A percentile compares a stretch with the other conserved stretches of the same genome.
These are phyloP conservation scores for Byssochlamys sp. DNA, from an alignment of 2,329 filamentous ascomycete species.

Conservation along the genomic window DNA sequence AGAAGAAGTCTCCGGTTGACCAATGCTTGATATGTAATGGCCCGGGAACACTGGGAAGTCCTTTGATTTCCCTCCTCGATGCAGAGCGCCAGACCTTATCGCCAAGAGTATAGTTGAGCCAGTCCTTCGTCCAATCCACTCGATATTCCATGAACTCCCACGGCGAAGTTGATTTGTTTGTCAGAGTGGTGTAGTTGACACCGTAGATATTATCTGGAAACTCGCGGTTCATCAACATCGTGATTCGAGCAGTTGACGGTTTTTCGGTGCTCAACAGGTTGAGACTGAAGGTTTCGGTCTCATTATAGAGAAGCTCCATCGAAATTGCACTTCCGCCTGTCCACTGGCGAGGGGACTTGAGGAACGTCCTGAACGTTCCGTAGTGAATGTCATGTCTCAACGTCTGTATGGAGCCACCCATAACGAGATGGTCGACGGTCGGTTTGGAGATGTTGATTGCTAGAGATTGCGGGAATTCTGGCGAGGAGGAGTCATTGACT, in stretches of 20 bases:
- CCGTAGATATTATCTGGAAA: slow-evolving; percentile 29
- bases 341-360: slow-evolving; percentile 29
- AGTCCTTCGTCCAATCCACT: slow-evolving; percentile 39
- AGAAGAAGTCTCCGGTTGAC: slow-evolving; percentile 38
- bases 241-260: slow-evolving; percentile 27
- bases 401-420: slow-evolving; percentile 35
- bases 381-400: slow-evolving; percentile 39
- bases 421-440: slow-evolving; percentile 31
- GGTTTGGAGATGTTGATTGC: slow-evolving; percentile 20
- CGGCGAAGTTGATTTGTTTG: slow-evolving; percentile 19
- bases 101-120: slow-evolving; percentile 36
- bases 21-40: slow-evolving; percentile 40
- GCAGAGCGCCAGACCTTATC: slow-evolving; percentile 26
- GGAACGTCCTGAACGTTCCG: slow-evolving; percentile 37
- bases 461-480: slow-evolving; percentile 12
- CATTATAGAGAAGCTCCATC: slow-evolving; percentile 39
- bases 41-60: slow-evolving; percentile 33
- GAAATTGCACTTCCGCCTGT: slow-evolving; percentile 36
- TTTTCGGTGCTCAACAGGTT: slow-evolving; percentile 39
- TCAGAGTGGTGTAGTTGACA: slow-evolving; percentile 34
- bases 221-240: slow-evolving; percentile 30
- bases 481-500: slow-evolving; percentile 13
- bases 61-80: slow-evolving; percentile 21
- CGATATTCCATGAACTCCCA: slow-evolving; percentile 40
- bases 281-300: slow-evolving; percentile 34